Evolutionary conservation across 2,329 filamentous ascomycete genomes (phyloP), one percentile per base, ranked within the genome.

Genomic region (Colletotrichum lupini): DNA sequence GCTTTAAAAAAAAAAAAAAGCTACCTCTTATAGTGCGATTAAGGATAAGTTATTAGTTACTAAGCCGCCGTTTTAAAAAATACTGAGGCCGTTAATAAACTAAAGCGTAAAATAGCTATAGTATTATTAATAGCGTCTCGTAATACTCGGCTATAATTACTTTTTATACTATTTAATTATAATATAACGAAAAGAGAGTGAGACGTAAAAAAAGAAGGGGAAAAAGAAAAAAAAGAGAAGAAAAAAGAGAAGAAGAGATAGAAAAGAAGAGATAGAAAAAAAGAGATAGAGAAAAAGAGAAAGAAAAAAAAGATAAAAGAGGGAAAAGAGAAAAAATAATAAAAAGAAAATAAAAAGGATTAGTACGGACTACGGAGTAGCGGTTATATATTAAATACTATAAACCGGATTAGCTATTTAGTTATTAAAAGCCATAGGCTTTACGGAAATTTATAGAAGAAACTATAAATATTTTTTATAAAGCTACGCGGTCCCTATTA

Each of bases 21-120:
- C 71, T 16, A 72, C 69, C 57, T 77, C 75, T 22, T 74, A 55
- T 16, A 77, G 22, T 12, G 74, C 73, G 35, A 77, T 77, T 9
- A 58, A 72, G 16, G 69, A 74, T 1, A 70, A 75, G 60, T 77
- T 77, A 60, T 77, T 77, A 30, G 68, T 68, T 14, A 75, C 72
- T 12, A 77, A 55, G 5, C 76, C 72, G 24, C 76, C 74, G 60
- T 24, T 3, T 24, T 24, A 24, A 3, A 24, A 24, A 24, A 2
- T 24, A 24, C 2, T 3, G 1, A 24, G 60, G 24, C 63, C 57
- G 19, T 70, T 53, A 28, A 77, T 74, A 66, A 56, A 53, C 56
- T 12, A 55, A 67, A 42, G 56, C 7, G 11, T 60, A 16, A 67
- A 67, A 59, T 67, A 67, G 65, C 65, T 67, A 12, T 59, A 11